These are phyloP conservation scores for Pythium phragmitis DNA, from an alignment of 352 stramenopile species.

Conservation along the genomic window DNA sequence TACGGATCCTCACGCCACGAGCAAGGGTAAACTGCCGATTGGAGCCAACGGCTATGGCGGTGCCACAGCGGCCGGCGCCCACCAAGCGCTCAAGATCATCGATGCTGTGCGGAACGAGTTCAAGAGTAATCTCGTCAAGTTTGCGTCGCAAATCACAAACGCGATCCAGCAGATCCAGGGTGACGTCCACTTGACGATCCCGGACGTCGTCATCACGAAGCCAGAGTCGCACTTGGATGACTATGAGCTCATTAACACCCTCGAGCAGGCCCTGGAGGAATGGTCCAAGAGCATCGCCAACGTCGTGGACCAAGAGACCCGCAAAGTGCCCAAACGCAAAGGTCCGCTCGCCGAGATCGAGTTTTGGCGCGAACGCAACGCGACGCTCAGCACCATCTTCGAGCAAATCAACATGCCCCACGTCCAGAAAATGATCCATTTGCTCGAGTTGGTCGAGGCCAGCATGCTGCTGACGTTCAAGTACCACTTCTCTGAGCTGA, in stretches of 20 bases:
- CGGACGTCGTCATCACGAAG: constrained; percentile 90
- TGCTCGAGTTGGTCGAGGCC: constrained; percentile 90
- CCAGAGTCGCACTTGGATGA: constrained; percentile 83
- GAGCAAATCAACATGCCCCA: constrained; percentile 95
- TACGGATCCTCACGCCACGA: constrained; percentile 5
- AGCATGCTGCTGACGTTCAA: constrained; percentile 93
- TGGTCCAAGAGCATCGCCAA: constrained; percentile 91
- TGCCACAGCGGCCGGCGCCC: constrained; percentile 22
- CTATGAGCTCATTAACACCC: constrained; percentile 82
- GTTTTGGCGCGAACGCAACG: constrained; percentile 95
- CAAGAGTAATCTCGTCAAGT: constrained; percentile 90
- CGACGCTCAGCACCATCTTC: constrained; percentile 93
- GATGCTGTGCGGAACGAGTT: constrained; percentile 88
- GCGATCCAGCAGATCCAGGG: constrained; percentile 93
- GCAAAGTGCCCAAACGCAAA: constrained; percentile 87
- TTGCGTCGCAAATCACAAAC: constrained; percentile 91
- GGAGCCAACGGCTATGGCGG: not conserved
- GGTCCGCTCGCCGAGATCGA: constrained; percentile 94
- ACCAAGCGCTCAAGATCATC: constrained; percentile 77
- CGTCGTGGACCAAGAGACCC: constrained; percentile 89
- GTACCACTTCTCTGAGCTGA: constrained; percentile 93
- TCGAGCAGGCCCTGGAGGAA: constrained; percentile 91
- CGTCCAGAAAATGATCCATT: constrained; percentile 95
- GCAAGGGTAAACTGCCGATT: constrained; percentile 15
- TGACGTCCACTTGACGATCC: constrained; percentile 92